Conservation (phyloP, 164 flowering plant species). For the Vitis rupestris region DNA sequence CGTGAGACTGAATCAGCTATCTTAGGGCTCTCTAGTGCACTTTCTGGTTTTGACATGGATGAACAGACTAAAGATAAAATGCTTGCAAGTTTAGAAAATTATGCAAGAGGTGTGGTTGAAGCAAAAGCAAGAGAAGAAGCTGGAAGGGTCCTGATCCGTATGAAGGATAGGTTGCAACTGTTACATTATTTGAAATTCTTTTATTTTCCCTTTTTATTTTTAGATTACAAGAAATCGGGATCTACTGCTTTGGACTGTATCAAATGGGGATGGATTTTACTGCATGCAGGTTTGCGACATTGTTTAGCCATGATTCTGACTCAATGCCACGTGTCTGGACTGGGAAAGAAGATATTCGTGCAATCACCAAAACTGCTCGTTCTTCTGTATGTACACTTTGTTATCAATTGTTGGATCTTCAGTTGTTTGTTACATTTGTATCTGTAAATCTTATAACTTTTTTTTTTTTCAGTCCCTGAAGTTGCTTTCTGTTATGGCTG, state of each 20-base stretch:
- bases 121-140: slow-evolving; percentile 89
- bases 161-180: slow-evolving; percentile 84
- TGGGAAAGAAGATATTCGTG: slow-evolving; percentile 89
- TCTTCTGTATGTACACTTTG: slow-evolving; percentile 60
- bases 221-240: too few species aligned
- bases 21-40: slow-evolving; percentile 63
- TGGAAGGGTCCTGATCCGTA: slow-evolving; percentile 78
- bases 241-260: background rate
- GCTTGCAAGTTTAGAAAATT: slow-evolving; percentile 52
- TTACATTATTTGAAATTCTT: background rate
- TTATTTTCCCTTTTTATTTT: background rate
- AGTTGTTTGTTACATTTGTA: background rate
- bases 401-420: background rate
- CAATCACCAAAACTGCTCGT: slow-evolving; percentile 90
- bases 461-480: slow-evolving; percentile 72
- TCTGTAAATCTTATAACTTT: background rate
- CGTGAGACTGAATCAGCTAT: slow-evolving; percentile 80
- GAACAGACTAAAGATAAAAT: slow-evolving; percentile 52
- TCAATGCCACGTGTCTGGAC: slow-evolving; percentile 99
- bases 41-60: slow-evolving; percentile 87
- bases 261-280: slow-evolving; percentile 6
- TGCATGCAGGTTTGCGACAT: slow-evolving; percentile 65
- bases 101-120: slow-evolving; percentile 81
- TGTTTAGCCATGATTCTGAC: slow-evolving; percentile 90
- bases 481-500: slow-evolving; percentile 90